Base-by-base conservation (phyloP, 78 protist species). In the Speleostelium caveatum region DNA sequence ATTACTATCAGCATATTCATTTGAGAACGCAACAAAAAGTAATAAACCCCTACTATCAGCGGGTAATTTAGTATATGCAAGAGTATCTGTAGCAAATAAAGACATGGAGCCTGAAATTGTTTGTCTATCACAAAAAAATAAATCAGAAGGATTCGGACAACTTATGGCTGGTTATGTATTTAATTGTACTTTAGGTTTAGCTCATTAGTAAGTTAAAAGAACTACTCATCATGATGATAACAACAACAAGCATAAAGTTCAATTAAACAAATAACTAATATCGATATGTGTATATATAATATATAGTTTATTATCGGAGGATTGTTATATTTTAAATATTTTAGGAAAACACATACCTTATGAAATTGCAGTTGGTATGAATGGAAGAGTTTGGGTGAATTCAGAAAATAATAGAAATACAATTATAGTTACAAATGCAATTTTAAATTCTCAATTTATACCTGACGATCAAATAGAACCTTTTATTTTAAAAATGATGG, bases 321-420 rank as follows among this genome's bases (percentile, higher is more conserved):
- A 87, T 32, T 66, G 94, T 45, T 51, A 39, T 38, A 83, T 95
- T 8, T 78, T 96, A 55, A 28, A 21, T 19, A 62, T 67, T 49
- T 51, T 96, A 28, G 97, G 96, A 4, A 30, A 45, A 30, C 75
- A 51, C 56, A 30, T 89, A 4, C 60, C 96, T 1, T 95, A 89
- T 35, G 97, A 96, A 45, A 35, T 95, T 21, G 94, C 96, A 14
- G 93, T 93, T 3, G 97, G 97, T 26, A 38, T 62, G 21, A 96
- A 96, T 86, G 97, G 96, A 14, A 80, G 95, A 53, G 95, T 95
- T 19, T 96, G 97, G 97, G 58, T 96, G 39, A 72, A 94, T 26
- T 30, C 95, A 38, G 62, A 22, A 5, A 3, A 21, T 30, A 51
- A 42, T 32, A 36, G 21, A 2, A 36, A 74, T 12, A 75, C 86